phyloP scores from a whole-genome alignment of 345 rosid species.

The Eucalyptus cloeziana region DNA sequence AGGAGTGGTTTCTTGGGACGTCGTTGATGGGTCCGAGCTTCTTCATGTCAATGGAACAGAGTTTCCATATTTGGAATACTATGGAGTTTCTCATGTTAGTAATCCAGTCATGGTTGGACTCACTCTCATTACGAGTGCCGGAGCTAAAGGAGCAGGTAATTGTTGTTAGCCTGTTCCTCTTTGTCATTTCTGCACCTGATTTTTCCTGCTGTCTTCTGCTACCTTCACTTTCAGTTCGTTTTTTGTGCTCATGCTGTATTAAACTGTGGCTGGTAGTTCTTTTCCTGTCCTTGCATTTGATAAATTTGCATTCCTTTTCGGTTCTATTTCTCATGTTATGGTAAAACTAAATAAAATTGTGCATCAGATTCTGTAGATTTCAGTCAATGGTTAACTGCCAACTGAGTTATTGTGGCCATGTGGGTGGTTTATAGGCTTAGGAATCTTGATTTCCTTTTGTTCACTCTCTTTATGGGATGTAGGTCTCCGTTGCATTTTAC shows the following conservation, averaged over 20 bases:
- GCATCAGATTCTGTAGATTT: not conserved
- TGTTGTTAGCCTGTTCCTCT: not conserved
- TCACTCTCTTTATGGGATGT: not conserved
- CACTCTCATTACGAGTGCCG: slow-evolving; percentile 1
- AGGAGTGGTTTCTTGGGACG: not conserved
- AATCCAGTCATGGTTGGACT: slow-evolving; percentile 2
- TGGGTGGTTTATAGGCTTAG: not conserved
- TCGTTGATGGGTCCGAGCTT: not conserved
- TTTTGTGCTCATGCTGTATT: not conserved
- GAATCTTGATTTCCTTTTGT: not conserved
- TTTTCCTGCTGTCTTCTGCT: not conserved
- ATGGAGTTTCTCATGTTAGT: not conserved
- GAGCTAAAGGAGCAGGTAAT: slow-evolving; percentile 9
- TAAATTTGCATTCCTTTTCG: not conserved
- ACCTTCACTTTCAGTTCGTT: not conserved
- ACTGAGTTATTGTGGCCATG: not conserved
- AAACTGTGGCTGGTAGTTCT: not conserved
- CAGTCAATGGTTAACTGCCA: not conserved
- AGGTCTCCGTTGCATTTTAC: not conserved
- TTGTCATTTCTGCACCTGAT: not conserved
- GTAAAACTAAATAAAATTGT: not conserved
- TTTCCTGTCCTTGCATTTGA: not conserved
- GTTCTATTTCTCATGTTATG: not conserved
- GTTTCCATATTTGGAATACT: not conserved
- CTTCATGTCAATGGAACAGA: not conserved